Conservation (phyloP, 2,329 filamentous ascomycete genomes). For the Metarhizium anisopliae region DNA sequence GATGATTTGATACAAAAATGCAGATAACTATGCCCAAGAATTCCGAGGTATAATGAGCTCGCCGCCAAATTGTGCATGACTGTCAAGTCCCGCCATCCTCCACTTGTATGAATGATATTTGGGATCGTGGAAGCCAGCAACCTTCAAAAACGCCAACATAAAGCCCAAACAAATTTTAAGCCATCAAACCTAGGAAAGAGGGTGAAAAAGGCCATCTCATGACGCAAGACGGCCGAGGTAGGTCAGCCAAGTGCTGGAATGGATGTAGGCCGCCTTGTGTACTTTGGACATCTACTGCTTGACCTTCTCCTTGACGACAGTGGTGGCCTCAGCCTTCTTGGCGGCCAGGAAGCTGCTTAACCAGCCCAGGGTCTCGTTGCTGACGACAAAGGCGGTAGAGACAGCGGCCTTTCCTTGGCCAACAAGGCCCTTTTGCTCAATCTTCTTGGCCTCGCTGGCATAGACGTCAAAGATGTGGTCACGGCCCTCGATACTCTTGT, state of each 20-base stretch:
- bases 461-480: slow-evolving; percentile 53
- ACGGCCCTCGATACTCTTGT: slow-evolving; percentile 51
- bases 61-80: background rate
- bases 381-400: slow-evolving; percentile 57
- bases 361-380: slow-evolving; percentile 55
- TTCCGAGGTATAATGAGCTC: slow-evolving; percentile 5
- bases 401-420: slow-evolving; percentile 61
- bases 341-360: slow-evolving; percentile 47
- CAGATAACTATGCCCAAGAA: slow-evolving; percentile 2
- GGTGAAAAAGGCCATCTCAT: background rate
- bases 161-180: background rate
- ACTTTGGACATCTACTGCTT: slow-evolving; percentile 26
- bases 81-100: background rate
- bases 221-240: background rate
- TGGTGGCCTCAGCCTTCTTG: slow-evolving; percentile 58
- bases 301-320: slow-evolving; percentile 42
- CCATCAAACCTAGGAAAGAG: background rate
- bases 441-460: slow-evolving; percentile 51
- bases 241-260: background rate
- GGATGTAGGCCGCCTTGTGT: background rate
- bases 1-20: slow-evolving; percentile 1
- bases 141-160: slow-evolving; percentile 1
- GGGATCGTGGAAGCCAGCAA: background rate
- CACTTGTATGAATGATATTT: background rate
- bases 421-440: slow-evolving; percentile 54